Evolutionary conservation across 2,329 filamentous ascomycete genomes (phyloP), one percentile per base, ranked within the genome.

Genomic region (Alternaria postmessia): DNA sequence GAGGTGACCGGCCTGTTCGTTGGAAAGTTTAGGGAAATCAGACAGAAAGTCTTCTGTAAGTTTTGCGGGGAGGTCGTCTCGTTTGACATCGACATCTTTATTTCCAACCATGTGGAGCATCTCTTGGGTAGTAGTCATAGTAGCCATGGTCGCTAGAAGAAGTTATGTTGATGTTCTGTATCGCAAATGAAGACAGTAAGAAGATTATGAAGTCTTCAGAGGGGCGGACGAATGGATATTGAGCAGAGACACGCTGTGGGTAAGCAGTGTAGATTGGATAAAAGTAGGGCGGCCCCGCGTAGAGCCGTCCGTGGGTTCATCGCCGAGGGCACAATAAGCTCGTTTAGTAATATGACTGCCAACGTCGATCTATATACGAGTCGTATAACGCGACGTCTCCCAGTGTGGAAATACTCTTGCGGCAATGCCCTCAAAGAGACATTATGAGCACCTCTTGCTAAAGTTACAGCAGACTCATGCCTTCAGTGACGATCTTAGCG

Each of bases 1-100:
- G n/a, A 79, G 42, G 57, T 80, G 78, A 0, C 77, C 77, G 3
- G 66, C 68, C 62, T 79, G 77, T 18, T 69, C 54, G 2, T 22
- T 39, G 11, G 39, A 59, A 32, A 72, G 59, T 34, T 67, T 70
- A 11, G 65, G 47, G 56, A 46, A 51, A 18, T 14, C 47, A 22
- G 24, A 52, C 46, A 48, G 14, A 22, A 42, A 22, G 18, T 42
- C 39, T 12, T 22, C 9, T 4, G 39, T 11, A 42, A 42, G 39
- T n/a, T 22, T 14, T 12, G 18, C 8, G 1, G 20, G 39, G 0
- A 22, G 20, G 9, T 3, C 11, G 3, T 7, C 12, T 22, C 11
- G 18, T 42, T 22, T 18, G 8, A 18, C 18, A 0, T 42, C 20
- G 9, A 22, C 5, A 14, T 20, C 20, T 9, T 22, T 14, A 3